Base-by-base conservation (phyloP, 352 stramenopile species). In the Blastocystis sp. region DNA sequence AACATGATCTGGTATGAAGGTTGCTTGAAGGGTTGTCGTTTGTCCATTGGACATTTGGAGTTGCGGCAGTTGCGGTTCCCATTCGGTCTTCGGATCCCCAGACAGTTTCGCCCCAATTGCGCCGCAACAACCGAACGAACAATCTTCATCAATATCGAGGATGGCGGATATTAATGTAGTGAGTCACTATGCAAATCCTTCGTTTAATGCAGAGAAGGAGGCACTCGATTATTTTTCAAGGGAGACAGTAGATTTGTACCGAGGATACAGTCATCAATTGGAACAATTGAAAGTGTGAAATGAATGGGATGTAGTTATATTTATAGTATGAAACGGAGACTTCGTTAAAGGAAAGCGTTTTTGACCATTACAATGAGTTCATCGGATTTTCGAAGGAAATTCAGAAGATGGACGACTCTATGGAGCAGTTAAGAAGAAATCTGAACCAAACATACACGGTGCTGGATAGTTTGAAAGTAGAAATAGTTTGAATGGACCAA, bases 361-460 rank as follows among this genome's bases (percentile, higher is more conserved):
- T 83, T 42, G 51, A 83, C 51, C 71, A 83, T 24, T 83, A 83
- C 35, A 83, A 35, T 43, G 71, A 83, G 29, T 83, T 83, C 54
- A 83, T 83, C 54, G 71, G 71, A 2, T 66, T 83, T 46, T 83
- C 71, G 11, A 5, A 16, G 19, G 71, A 83, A 83, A 24, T 83
- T 43, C 29, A 66, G 9, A 83, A 83, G 49, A 83, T 83, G 71
- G 71, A 83, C 29, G 71, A 83, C 27, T 35, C 42, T 14, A 83
- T 83, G 71, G 71, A 66, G 24, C 46, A 83, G 71, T 66, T 83
- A 39, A 37, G 58, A 43, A 63, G 58, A 43, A 83, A 83, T 65
- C 27, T 83, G n/a, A 66, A 39, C 39, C 71, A 37, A 27, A 65
- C 71, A 43, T 65, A 83, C 35, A 63, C 37, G 54, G 46, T 83